Evolutionary conservation across 1,284 basidiomycete species (phyloP), one percentile per base, ranked within the genome.

Genomic region (Gymnopus androsaceus): DNA sequence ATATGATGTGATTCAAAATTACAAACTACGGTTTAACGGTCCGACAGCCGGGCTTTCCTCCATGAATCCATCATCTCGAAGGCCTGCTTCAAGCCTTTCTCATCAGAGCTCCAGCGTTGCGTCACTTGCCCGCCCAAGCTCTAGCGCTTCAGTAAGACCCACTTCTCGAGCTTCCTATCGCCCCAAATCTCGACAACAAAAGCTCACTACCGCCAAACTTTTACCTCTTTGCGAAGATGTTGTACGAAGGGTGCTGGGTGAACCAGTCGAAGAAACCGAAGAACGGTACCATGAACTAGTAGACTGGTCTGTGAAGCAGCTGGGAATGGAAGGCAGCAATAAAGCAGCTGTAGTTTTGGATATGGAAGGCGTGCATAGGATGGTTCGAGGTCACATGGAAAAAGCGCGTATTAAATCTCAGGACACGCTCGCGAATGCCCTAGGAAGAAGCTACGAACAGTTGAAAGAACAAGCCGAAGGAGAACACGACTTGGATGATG

Each of bases 361-460:
- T 64, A 78, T 88, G 72, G 63, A 66, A 7, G 67, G 69, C 4
- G 76, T 86, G 45, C 80, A 86, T 58, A 76, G 72, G 45, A 80
- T 80, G 51, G 75, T 91, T 59, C 74, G 73, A 70, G 82, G 83
- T 14, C 81, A 78, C 66, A 70, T 78, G 19, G 75, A 85, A 66
- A 91, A 90, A 67, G 86, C 87, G n/a, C 79, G 81, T 31, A 80
- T 92, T 54, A 81, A 85, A 57, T 80, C 81, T 12, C 74, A 80
- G 48, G 84, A 89, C 63, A 66, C 63, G 4, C 74, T 88, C 4
- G 84, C 82, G 8, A 74, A 80, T 28, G 87, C 87, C 0, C 66
- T 92, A 6, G 73, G 82, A 54, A 71, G 70, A 27, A 76, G 77
- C 1, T 83, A 82, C 59, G 60, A 65, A 31, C 72, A 70, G 54